Conservation (phyloP, 768 basidiomycete species). For the Dioszegia aurantiaca region DNA sequence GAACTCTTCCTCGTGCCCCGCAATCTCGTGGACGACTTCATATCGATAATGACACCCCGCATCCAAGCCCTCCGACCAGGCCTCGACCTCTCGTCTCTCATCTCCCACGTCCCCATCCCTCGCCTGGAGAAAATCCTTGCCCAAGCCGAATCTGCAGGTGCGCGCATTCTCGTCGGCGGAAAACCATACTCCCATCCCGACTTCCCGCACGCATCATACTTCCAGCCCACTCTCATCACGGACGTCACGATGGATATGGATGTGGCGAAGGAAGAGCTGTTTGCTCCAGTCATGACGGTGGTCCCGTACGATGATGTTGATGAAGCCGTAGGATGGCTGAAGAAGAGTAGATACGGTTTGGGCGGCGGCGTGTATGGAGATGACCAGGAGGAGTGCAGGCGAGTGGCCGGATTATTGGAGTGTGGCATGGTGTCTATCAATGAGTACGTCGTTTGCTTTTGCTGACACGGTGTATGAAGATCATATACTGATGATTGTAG, state of each 20-base stretch:
- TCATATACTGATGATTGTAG: too few relatives aligned
- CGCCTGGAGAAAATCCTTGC: conserved; percentile 67
- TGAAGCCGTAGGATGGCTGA: conserved; percentile 83
- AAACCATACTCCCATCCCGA: conserved; percentile 64
- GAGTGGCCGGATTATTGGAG: conserved; percentile 75
- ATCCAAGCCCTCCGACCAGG: conserved; percentile 68
- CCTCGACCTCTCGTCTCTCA: conserved; percentile 84
- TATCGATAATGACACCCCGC: conserved; percentile 60
- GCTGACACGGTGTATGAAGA: too few relatives aligned
- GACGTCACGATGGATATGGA: conserved; percentile 69
- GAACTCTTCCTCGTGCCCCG: conserved; percentile 85
- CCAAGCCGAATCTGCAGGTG: conserved; percentile 68
- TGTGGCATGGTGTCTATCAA: conserved; percentile 98
- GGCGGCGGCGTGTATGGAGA: conserved; percentile 94
- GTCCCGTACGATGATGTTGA: conserved; percentile 76
- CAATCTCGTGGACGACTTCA: conserved; percentile 72
- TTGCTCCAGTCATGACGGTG: conserved; percentile 85
- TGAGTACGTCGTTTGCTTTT: conserved; percentile 64
- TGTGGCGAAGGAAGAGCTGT: conserved; percentile 82
- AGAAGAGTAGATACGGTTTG: conserved; percentile 80
- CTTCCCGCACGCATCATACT: conserved; percentile 72
- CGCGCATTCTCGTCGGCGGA: conserved; percentile 65
- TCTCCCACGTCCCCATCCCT: conserved; percentile 68
- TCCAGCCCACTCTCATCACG: conserved; percentile 80
- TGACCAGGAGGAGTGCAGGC: conserved; percentile 69